Conservation (phyloP, 352 stramenopile genomes). For the Pythium aphanidermatum region DNA sequence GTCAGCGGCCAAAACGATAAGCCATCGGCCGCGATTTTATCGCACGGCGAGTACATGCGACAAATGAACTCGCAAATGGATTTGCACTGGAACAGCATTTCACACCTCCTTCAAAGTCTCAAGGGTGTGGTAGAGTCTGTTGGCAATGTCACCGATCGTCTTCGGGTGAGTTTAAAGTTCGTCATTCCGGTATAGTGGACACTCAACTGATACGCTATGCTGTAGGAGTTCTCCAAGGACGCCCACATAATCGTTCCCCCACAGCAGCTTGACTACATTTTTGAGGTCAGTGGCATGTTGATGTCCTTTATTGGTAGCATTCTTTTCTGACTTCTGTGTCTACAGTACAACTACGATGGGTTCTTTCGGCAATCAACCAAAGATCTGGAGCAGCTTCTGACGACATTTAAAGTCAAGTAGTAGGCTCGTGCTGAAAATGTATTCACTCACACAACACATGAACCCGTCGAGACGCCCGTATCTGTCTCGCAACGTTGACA, state of each 20-base stretch:
- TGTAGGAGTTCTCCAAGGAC: constrained; percentile 67
- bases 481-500: too few species aligned
- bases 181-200: not conserved
- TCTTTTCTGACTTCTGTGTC: constrained; percentile 4
- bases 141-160: constrained; percentile 45
- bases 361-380: constrained; percentile 78
- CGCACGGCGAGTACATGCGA: constrained; percentile 86
- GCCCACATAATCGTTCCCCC: constrained; percentile 56
- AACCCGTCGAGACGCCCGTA: too few species aligned
- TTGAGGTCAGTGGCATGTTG: constrained; percentile 48
- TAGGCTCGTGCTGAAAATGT: not conserved
- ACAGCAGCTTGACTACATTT: constrained; percentile 86
- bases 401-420: constrained; percentile 44
- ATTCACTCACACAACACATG: not conserved
- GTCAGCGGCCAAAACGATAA: constrained; percentile 42
- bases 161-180: constrained; percentile 38
- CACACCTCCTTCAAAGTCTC: constrained; percentile 72
- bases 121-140: constrained; percentile 69
- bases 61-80: constrained; percentile 79
- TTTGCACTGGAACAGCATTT: constrained; percentile 85
- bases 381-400: constrained; percentile 58
- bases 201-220: not conserved
- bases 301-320: not conserved
- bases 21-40: constrained; percentile 68
- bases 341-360: constrained; percentile 79